Percentiles rank a stretch among this genome's conserved stretches.
phyloP scores from a whole-genome alignment of 2,329 filamentous ascomycete genomes.

The Monascus ruber region DNA sequence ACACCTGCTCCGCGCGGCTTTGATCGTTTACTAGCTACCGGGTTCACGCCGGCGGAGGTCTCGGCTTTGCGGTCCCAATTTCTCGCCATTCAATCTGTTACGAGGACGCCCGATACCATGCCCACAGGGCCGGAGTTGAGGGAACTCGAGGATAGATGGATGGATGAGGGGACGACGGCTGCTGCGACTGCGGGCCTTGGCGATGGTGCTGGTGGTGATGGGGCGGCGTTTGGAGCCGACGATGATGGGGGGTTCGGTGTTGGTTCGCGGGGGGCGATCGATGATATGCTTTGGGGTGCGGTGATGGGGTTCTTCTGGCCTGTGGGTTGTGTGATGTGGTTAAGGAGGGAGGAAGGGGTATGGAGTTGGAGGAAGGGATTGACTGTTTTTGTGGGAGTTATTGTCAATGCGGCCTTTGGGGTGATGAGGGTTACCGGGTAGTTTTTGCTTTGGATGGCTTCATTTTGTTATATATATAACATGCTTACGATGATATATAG shows the following conservation, averaged over 20 bases:
- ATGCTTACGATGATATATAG: neutral
- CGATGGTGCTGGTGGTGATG: constrained; percentile 26
- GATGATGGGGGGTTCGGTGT: constrained; percentile 32
- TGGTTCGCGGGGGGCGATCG: constrained; percentile 48
- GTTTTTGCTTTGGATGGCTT: constrained; percentile 4
- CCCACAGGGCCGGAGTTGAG: constrained; percentile 66
- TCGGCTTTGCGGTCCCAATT: constrained; percentile 80
- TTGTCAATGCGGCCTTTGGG: constrained; percentile 68
- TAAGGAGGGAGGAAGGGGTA: constrained; percentile 75
- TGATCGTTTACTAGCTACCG: constrained; percentile 68
- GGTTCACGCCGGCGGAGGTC: constrained; percentile 75
- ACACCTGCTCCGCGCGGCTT: constrained; percentile 63
- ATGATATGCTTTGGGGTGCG: constrained; percentile 79
- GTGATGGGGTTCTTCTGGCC: constrained; percentile 94
- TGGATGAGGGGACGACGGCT: constrained; percentile 48
- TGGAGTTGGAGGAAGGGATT: constrained; percentile 76
- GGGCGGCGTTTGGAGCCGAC: constrained; percentile 21
- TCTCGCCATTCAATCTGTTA: constrained; percentile 66
- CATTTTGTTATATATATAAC: no score
- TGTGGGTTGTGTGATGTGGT: constrained; percentile 72
- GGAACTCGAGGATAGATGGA: constrained; percentile 78
- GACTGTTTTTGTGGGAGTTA: constrained; percentile 73
- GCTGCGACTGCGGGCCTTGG: constrained; percentile 25
- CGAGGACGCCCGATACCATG: constrained; percentile 81
- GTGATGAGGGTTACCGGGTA: constrained; percentile 48